Percentiles rank a stretch among this genome's conserved stretches.
Evolutionary conservation across 2,329 filamentous ascomycete genomes (phyloP).

Genomic region (Trichoderma aggressivum): DNA sequence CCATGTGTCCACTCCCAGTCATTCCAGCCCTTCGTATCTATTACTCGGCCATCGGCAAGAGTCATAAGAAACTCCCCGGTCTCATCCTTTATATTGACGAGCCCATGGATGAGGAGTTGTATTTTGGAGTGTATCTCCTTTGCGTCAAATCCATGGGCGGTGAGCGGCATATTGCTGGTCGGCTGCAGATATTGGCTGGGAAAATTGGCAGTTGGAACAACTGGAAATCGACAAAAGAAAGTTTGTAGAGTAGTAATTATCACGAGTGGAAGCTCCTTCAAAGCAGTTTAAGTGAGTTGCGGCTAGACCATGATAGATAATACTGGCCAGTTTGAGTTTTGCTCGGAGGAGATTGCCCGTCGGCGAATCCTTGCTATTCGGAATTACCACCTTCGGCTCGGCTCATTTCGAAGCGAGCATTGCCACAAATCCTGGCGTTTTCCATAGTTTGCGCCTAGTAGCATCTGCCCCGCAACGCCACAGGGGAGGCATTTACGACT

Average conservation of each 20-base stretch:
- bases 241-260: neutral
- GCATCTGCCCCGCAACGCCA: neutral
- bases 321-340: neutral
- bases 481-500: neutral
- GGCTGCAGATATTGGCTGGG: neutral
- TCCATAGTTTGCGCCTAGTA: neutral
- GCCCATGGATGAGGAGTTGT: conserved; percentile 1
- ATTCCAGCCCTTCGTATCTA: conserved; percentile 14
- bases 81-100: conserved; percentile 8
- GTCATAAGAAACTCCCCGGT: conserved; percentile 8
- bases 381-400: neutral
- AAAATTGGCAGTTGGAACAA: neutral
- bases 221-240: neutral
- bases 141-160: neutral
- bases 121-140: conserved; percentile 9
- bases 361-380: neutral
- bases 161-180: neutral
- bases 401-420: conserved; percentile 2
- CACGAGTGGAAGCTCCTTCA: neutral
- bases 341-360: neutral
- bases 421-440: neutral
- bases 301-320: neutral
- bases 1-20: conserved; percentile 16
- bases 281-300: neutral
- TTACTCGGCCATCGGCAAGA: conserved; percentile 6